A percentile compares a stretch with the other conserved stretches of the same genome.
Evolutionary conservation across 73 alveolate genomes (phyloP).

Genomic region (Paramecium octaurelia): DNA sequence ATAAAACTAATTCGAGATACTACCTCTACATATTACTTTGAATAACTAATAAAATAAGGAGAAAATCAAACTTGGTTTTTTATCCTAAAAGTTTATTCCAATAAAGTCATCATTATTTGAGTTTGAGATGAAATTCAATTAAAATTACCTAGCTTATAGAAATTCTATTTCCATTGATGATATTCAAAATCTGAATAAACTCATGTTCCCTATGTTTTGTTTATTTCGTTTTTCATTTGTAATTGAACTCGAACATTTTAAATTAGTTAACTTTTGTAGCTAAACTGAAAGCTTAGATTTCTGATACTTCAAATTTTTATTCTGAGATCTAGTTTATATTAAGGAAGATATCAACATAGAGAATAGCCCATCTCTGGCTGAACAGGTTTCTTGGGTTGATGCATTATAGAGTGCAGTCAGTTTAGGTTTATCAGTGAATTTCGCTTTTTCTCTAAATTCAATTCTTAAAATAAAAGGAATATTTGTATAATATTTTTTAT

Average conservation of each 20-base stretch:
- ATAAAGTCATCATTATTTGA: neutral
- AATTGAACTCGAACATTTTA: neutral
- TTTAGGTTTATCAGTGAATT: neutral
- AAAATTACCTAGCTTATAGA: neutral
- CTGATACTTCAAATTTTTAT: neutral
- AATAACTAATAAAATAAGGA: neutral
- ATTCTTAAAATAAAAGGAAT: neutral
- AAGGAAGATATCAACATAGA: neutral
- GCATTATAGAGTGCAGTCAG: neutral
- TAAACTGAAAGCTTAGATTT: neutral
- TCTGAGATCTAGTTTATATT: neutral
- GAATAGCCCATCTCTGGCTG: neutral
- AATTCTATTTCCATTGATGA: neutral
- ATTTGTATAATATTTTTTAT: neutral
- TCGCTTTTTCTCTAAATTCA: neutral
- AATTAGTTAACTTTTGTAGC: neutral
- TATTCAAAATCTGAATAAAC: neutral
- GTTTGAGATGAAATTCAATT: neutral
- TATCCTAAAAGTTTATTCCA: neutral
- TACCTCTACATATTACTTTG: neutral
- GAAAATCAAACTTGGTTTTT: neutral
- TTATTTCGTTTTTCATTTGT: neutral
- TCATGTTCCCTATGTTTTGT: neutral
- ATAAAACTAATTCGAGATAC: neutral
- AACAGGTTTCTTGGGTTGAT: neutral